A percentile compares a stretch with the other conserved stretches of the same genome.
Evolutionary conservation across 768 basidiomycete genomes (phyloP).

Genomic region (Podaxis rugospora): DNA sequence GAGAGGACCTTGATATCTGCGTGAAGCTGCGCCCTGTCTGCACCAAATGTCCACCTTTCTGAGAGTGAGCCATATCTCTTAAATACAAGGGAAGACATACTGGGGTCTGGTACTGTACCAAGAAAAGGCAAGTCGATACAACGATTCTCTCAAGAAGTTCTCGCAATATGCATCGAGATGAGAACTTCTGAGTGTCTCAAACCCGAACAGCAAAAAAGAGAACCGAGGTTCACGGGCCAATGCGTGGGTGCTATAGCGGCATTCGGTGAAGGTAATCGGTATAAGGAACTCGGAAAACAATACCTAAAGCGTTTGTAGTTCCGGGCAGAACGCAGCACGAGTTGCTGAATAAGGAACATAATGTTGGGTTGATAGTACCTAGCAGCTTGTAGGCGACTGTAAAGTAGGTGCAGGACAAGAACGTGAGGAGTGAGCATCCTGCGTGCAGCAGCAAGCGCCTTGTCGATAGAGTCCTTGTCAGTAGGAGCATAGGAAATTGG

Average conservation of each 20-base stretch:
- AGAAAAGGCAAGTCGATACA: conserved; percentile 78
- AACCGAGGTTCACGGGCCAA: conserved; percentile 89
- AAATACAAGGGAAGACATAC: conserved; percentile 42
- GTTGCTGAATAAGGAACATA: conserved; percentile 78
- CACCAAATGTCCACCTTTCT: conserved; percentile 92
- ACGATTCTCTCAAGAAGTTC: conserved; percentile 60
- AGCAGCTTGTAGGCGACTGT: conserved; percentile 91
- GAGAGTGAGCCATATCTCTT: conserved; percentile 1
- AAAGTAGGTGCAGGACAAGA: conserved; percentile 80
- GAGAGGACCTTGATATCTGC: conserved; percentile 84
- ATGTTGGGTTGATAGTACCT: conserved; percentile 82
- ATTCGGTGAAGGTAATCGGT: background rate
- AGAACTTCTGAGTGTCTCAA: conserved; percentile 87
- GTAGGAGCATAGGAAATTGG: conserved; percentile 88
- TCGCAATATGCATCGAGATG: conserved; percentile 82
- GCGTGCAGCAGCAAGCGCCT: conserved; percentile 61
- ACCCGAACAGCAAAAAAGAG: conserved; percentile 87
- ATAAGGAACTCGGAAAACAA: conserved; percentile 10
- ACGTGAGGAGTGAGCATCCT: conserved; percentile 80
- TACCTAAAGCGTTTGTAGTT: conserved; percentile 76
- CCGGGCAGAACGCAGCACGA: conserved; percentile 78
- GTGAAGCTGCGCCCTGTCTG: conserved; percentile 84
- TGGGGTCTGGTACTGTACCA: conserved; percentile 96
- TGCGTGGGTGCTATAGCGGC: conserved; percentile 70
- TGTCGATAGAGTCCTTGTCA: conserved; percentile 78